A percentile compares a stretch with the other conserved stretches of the same genome.
phyloP scores from a whole-genome alignment of 768 basidiomycete genomes.

The Amanita exitialis region DNA sequence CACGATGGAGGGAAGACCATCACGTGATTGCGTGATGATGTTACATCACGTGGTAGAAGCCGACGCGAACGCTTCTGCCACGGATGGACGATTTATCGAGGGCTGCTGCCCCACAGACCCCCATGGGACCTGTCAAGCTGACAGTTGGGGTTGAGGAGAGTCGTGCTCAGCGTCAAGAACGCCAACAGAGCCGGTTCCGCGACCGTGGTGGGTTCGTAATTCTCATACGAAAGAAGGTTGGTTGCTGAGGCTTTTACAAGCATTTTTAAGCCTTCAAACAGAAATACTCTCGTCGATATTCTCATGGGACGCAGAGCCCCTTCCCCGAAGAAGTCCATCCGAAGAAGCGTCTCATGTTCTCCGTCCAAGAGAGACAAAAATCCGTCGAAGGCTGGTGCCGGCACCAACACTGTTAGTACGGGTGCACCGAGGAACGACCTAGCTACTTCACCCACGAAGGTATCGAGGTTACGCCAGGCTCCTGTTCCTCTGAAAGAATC shows the following conservation, averaged over 20 bases:
- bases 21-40: no score
- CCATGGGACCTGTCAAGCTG: neutral
- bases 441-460: neutral
- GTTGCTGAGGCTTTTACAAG: conserved; percentile 17
- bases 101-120: neutral
- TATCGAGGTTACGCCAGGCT: neutral
- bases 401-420: neutral
- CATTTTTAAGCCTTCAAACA: conserved; percentile 41
- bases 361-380: conserved; percentile 14
- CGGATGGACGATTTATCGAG: neutral
- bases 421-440: neutral
- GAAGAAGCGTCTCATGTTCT: conserved; percentile 21
- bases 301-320: conserved; percentile 34
- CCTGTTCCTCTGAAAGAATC: neutral
- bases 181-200: conserved; percentile 57
- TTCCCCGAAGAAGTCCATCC: conserved; percentile 15
- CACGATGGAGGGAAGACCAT: no score
- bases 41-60: no score
- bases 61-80: no score
- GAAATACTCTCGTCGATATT: conserved; percentile 41
- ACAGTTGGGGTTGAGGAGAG: conserved; percentile 34
- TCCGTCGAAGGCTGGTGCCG: conserved; percentile 1
- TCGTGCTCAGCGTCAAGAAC: conserved; percentile 45
- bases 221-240: neutral
- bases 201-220: conserved; percentile 53